phyloP scores from a whole-genome alignment of 352 stramenopile species.

The Elongisporangium anandrum region DNA sequence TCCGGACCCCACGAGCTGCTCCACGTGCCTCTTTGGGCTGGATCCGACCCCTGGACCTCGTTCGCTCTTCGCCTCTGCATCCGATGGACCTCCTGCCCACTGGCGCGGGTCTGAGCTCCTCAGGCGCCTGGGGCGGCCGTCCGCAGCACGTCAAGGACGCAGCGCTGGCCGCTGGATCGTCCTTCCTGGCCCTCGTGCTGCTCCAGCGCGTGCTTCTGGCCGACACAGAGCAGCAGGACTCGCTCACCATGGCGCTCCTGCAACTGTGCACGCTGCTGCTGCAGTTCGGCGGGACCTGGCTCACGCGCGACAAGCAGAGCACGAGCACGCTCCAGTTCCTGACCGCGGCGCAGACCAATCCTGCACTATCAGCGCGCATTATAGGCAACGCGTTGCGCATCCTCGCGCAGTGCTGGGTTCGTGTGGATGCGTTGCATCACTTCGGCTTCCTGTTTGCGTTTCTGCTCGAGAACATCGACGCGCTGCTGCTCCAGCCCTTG shows the following conservation, averaged over 20 bases:
- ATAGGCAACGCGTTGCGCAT: slow-evolving; percentile 29
- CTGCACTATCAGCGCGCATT: slow-evolving; percentile 15
- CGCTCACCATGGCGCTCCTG: slow-evolving; percentile 24
- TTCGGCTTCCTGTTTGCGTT: slow-evolving; percentile 74
- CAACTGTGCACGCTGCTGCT: slow-evolving; percentile 21
- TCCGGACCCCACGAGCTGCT: background rate
- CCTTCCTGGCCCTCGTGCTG: background rate
- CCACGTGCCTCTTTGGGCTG: background rate
- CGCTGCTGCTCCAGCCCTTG: slow-evolving; percentile 44
- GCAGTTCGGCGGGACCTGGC: slow-evolving; percentile 7
- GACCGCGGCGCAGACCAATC: slow-evolving; percentile 5
- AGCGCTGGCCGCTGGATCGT: background rate
- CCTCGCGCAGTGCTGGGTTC: slow-evolving; percentile 41
- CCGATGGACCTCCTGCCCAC: background rate
- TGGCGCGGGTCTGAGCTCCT: background rate
- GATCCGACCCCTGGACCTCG: background rate
- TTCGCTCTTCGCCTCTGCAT: background rate
- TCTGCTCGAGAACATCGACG: slow-evolving; percentile 45
- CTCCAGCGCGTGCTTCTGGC: background rate
- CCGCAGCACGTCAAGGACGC: background rate
- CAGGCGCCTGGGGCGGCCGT: background rate
- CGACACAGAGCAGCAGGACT: slow-evolving; percentile 12
- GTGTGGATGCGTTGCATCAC: slow-evolving; percentile 49
- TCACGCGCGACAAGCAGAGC: background rate
- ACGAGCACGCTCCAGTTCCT: slow-evolving; percentile 2